Evolutionary conservation across 2,329 filamentous ascomycete genomes (phyloP).

Genomic region (Trichoderma sp.): DNA sequence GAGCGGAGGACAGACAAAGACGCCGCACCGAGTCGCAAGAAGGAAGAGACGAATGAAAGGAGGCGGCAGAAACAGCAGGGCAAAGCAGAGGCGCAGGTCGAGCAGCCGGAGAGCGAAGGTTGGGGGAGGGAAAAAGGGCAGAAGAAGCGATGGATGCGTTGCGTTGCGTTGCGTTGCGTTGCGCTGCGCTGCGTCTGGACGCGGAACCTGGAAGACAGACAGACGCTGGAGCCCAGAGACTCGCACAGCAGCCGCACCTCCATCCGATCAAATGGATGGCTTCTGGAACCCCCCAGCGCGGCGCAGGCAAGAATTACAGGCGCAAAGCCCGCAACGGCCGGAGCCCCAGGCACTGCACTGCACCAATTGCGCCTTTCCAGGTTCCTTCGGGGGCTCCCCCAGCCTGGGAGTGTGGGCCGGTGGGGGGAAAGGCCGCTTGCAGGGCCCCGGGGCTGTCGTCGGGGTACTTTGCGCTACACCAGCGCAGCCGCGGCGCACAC

Average conservation of each 20-base stretch:
- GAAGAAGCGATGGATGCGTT: constrained; percentile 10
- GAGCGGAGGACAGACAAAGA: constrained; percentile 6
- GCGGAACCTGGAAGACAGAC: constrained; percentile 14
- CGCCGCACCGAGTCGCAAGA: constrained; percentile 1
- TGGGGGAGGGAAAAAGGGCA: neutral
- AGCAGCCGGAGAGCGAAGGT: neutral
- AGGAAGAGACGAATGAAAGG: neutral
- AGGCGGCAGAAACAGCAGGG: neutral
- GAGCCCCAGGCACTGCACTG: constrained; percentile 2
- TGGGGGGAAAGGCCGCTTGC: constrained; percentile 24
- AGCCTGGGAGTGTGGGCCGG: constrained; percentile 24
- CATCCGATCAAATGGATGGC: neutral
- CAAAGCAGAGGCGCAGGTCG: neutral
- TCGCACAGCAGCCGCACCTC: constrained; percentile 9
- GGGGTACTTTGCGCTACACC: constrained; percentile 9
- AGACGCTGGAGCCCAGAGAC: no score
- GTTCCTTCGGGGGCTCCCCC: constrained; percentile 12
- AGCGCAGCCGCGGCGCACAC: neutral
- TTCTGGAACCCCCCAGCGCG: constrained; percentile 27
- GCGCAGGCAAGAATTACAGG: neutral
- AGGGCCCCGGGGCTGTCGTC: constrained; percentile 16
- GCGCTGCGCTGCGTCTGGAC: constrained; percentile 6
- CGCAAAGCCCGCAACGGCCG: constrained; percentile 8
- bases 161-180: constrained; percentile 4
- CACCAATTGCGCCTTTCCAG: neutral